These are phyloP conservation scores for Microbotryum saponariae DNA, from an alignment of 1,284 basidiomycete species.

Conservation along the genomic window DNA sequence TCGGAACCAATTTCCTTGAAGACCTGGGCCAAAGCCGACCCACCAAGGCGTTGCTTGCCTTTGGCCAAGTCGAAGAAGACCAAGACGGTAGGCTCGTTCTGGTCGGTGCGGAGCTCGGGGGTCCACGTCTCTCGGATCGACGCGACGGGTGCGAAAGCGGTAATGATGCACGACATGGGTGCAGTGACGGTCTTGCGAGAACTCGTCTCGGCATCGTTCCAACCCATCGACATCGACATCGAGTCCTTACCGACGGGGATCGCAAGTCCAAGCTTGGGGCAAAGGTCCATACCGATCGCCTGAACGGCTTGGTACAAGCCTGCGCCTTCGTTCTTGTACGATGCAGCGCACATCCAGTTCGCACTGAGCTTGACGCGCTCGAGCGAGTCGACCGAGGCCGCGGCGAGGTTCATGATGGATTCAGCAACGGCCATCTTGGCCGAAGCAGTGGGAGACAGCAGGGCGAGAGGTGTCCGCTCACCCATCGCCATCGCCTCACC, in stretches of 20 bases:
- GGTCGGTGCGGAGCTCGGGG: constrained; percentile 67
- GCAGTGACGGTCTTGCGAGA: constrained; percentile 75
- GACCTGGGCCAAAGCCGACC: constrained; percentile 90
- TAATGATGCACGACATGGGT: constrained; percentile 85
- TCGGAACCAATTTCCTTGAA: constrained; percentile 87
- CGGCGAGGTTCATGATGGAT: constrained; percentile 82
- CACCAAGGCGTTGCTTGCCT: constrained; percentile 79
- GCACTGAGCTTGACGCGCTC: constrained; percentile 83
- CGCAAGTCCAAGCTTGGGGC: constrained; percentile 85
- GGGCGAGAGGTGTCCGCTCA: constrained; percentile 86
- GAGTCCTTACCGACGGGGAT: constrained; percentile 99
- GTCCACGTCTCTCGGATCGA: constrained; percentile 84
- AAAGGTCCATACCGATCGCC: constrained; percentile 87
- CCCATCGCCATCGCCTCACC: constrained; percentile 98
- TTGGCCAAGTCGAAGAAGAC: constrained; percentile 83
- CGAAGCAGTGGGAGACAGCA: constrained; percentile 78
- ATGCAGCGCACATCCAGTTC: constrained; percentile 99
- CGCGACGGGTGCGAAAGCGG: constrained; percentile 83
- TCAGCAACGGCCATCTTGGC: constrained; percentile 95
- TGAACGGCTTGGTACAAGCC: constrained; percentile 86
- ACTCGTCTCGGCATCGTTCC: constrained; percentile 54
- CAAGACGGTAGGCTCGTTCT: constrained; percentile 57
- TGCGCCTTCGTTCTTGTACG: constrained; percentile 81
- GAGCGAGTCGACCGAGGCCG: constrained; percentile 66
- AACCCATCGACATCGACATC: constrained; percentile 99